Evolutionary conservation across 1,139 yeast species (phyloP), one percentile per base, ranked within the genome.

Genomic region (Yamadazyma blattariae): DNA sequence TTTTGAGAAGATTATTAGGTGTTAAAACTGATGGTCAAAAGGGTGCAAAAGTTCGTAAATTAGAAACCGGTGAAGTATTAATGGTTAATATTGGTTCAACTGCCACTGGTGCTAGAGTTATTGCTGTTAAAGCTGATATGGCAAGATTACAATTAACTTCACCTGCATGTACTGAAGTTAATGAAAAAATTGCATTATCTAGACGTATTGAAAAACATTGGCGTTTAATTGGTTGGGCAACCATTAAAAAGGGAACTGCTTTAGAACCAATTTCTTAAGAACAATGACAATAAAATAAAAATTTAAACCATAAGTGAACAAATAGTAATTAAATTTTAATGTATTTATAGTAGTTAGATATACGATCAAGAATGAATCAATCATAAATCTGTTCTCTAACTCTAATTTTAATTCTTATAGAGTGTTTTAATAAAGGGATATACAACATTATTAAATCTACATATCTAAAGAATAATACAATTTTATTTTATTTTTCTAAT

Each of bases 171-270:
- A 92, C 99, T 30, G 97, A 90, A 71, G 77, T 92, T 40, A 87
- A 94, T 52, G 98, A 94, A 72, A 90, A 94, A 83, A 90, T 94
- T 65, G 99, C 99, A 34, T 74, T 94, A 57, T 89, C 97, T 30
- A 86, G 99, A 77, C 90, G 98, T 79, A 94, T 94, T 54, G 99
- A 92, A 61, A 92, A 90, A 79, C 99, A 94, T 67, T 94, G 97
- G 96, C 94, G 99, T 77, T 78, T 94, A 64, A 94, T 94, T 70
- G 99, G 99, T 54, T 94, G 99, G 99, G 99, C 98, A 51, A 88
- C 97, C 38, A 92, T 94, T 61, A 87, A 88, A 70, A 89, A 88
- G 69, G 98, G 98, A 67, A 82, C 89, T 44, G 82, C 88, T 39
- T 75, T 85, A 60, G 92, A 84, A 58, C 92, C 94, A 37, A 57